Evolutionary conservation across 1,284 basidiomycete genomes (phyloP).

Genomic region (Moesziomyces globuligerus): DNA sequence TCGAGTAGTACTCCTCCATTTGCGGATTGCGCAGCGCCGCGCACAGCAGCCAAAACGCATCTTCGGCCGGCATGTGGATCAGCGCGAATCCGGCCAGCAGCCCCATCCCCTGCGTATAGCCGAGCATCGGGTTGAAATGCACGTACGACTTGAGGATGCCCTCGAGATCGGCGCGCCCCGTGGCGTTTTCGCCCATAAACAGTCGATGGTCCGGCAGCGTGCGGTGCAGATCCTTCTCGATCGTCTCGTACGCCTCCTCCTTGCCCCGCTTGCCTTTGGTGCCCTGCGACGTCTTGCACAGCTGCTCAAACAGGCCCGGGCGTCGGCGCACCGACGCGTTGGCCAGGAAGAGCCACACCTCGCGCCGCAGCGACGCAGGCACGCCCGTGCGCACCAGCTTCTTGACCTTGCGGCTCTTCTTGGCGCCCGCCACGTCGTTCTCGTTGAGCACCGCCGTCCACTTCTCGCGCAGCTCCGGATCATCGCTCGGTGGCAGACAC

Average conservation of each 20-base stretch:
- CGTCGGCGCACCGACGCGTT: slow-evolving; percentile 52
- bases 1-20: slow-evolving; percentile 75
- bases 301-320: slow-evolving; percentile 60
- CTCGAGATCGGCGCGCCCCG: slow-evolving; percentile 60
- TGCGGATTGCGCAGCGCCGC: slow-evolving; percentile 78
- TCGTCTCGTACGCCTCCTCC: slow-evolving; percentile 56
- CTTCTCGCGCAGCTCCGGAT: slow-evolving; percentile 77
- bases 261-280: slow-evolving; percentile 54
- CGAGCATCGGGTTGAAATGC: slow-evolving; percentile 69
- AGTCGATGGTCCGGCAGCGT: slow-evolving; percentile 58
- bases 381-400: slow-evolving; percentile 82
- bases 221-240: slow-evolving; percentile 65
- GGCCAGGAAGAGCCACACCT: slow-evolving; percentile 64
- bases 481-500: slow-evolving; percentile 69
- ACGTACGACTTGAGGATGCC: slow-evolving; percentile 65
- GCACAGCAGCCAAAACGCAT: slow-evolving; percentile 81
- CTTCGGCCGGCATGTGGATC: slow-evolving; percentile 84
- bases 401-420: slow-evolving; percentile 84
- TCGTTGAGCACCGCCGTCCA: slow-evolving; percentile 79
- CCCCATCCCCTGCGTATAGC: slow-evolving; percentile 74
- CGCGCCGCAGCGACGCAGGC: slow-evolving; percentile 70
- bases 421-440: slow-evolving; percentile 74
- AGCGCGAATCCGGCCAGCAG: slow-evolving; percentile 81
- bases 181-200: slow-evolving; percentile 56
- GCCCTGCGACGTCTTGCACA: slow-evolving; percentile 54